Conservation (phyloP, 2,329 filamentous ascomycete genomes). For the Shiraia sp. region DNA sequence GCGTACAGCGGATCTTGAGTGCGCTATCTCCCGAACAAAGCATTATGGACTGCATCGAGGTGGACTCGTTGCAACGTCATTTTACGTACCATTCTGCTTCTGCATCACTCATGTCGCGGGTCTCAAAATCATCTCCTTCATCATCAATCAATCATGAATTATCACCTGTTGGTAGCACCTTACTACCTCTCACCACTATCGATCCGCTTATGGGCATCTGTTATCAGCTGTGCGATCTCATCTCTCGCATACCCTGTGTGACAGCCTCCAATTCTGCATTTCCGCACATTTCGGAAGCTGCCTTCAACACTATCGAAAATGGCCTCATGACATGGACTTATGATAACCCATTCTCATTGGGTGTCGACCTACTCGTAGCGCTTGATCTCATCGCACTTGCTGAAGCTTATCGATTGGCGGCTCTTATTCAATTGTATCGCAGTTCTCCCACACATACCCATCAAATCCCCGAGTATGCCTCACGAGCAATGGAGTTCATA, state of each 20-base stretch:
- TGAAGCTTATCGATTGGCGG: constrained; percentile 39
- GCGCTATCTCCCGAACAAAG: constrained; percentile 27
- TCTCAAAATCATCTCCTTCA: constrained; percentile 20
- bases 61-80: constrained; percentile 40
- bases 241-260: constrained; percentile 40
- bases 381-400: constrained; percentile 42
- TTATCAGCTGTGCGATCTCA: constrained; percentile 39
- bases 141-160: constrained; percentile 23
- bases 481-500: constrained; percentile 41
- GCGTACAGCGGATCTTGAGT: constrained; percentile 36
- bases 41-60: constrained; percentile 31
- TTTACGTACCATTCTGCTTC: constrained; percentile 44
- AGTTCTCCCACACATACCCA: constrained; percentile 28
- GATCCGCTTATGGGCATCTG: constrained; percentile 44
- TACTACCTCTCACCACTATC: constrained; percentile 32
- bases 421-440: constrained; percentile 41
- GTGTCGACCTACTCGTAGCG: constrained; percentile 35
- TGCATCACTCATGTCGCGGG: constrained; percentile 39
- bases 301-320: constrained; percentile 35
- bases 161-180: constrained; percentile 18
- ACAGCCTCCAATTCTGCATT: constrained; percentile 38
- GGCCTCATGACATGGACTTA: constrained; percentile 41
- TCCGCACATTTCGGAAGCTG: constrained; percentile 37
- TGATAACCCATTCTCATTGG: constrained; percentile 34
- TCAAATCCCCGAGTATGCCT: constrained; percentile 33